These are phyloP conservation scores for Basidioascus undulatus DNA, from an alignment of 768 basidiomycete species.

Conservation along the genomic window DNA sequence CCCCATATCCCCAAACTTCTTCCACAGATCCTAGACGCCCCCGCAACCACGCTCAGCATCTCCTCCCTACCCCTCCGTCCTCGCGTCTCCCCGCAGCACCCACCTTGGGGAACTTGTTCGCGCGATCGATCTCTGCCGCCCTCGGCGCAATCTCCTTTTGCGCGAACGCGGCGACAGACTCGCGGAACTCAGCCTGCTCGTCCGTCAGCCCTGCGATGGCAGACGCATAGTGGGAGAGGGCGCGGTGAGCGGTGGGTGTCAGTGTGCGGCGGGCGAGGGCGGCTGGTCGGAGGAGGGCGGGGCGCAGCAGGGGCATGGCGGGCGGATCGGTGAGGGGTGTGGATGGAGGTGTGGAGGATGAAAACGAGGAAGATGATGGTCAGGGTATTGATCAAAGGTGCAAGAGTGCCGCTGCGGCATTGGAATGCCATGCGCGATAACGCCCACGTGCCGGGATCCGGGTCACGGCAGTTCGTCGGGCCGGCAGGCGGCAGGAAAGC, in stretches of 20 bases:
- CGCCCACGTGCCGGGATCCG: no score
- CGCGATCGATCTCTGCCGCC: slow-evolving; percentile 64
- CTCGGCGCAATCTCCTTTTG: slow-evolving; percentile 61
- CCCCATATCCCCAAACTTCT: slow-evolving; percentile 75
- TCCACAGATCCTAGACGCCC: slow-evolving; percentile 61
- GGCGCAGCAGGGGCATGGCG: no score
- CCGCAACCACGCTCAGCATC: slow-evolving; percentile 27
- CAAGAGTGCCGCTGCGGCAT: no score
- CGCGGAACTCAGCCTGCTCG: slow-evolving; percentile 61
- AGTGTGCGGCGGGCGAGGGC: no score
- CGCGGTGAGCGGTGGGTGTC: background rate
- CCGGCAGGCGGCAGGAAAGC: no score
- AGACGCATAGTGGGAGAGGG: slow-evolving; percentile 32
- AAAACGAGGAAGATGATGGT: no score
- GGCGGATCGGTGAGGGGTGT: no score
- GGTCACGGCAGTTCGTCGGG: no score
- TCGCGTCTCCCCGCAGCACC: background rate
- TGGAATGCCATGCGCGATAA: no score
- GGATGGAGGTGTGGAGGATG: no score
- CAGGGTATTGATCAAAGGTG: no score
- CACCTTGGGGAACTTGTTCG: slow-evolving; percentile 56
- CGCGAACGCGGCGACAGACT: slow-evolving; percentile 54
- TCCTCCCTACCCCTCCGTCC: slow-evolving; percentile 22
- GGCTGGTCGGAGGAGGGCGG: no score
- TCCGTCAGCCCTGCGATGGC: slow-evolving; percentile 53